Conservation (phyloP, 1,284 basidiomycete species). For the Moesziomyces antarcticus region DNA sequence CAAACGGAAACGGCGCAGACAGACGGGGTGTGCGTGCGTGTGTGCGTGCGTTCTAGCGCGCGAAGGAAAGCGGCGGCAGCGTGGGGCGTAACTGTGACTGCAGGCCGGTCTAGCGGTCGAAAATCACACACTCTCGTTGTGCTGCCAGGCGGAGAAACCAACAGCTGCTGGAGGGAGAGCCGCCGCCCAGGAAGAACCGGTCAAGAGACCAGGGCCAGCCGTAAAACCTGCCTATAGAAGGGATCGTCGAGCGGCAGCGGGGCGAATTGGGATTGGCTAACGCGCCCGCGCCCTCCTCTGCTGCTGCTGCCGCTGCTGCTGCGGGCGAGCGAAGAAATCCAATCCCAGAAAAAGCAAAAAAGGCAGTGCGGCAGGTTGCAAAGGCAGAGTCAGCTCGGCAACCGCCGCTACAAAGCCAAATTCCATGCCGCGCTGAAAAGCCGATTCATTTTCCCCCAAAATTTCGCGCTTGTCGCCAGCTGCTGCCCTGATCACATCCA, state of each 20-base stretch:
- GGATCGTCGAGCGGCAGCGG: slow-evolving; percentile 39
- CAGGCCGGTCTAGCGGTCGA: too few relatives aligned
- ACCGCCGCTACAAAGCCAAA: not conserved
- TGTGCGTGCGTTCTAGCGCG: not conserved
- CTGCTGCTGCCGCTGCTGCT: too few relatives aligned
- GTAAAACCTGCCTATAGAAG: not conserved
- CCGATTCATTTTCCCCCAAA: not conserved
- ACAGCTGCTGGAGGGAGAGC: not conserved
- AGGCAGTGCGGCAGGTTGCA: not conserved
- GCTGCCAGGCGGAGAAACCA: too few relatives aligned
- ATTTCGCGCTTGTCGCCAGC: not conserved
- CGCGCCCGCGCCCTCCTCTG: not conserved
- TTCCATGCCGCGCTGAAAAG: not conserved
- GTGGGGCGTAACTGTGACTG: too few relatives aligned
- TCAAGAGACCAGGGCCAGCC: not conserved
- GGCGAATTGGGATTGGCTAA: slow-evolving; percentile 21
- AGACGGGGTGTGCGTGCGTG: not conserved
- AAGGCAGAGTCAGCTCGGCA: too few relatives aligned
- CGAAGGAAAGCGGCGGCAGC: too few relatives aligned
- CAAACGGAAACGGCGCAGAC: not conserved
- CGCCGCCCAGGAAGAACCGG: not conserved
- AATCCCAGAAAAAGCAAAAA: not conserved
- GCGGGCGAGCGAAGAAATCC: too few relatives aligned
- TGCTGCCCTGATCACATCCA: not conserved
- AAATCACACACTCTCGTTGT: too few relatives aligned